These are phyloP conservation scores for Blumeria graminis DNA, from an alignment of 2,329 filamentous ascomycete species.

Conservation along the genomic window DNA sequence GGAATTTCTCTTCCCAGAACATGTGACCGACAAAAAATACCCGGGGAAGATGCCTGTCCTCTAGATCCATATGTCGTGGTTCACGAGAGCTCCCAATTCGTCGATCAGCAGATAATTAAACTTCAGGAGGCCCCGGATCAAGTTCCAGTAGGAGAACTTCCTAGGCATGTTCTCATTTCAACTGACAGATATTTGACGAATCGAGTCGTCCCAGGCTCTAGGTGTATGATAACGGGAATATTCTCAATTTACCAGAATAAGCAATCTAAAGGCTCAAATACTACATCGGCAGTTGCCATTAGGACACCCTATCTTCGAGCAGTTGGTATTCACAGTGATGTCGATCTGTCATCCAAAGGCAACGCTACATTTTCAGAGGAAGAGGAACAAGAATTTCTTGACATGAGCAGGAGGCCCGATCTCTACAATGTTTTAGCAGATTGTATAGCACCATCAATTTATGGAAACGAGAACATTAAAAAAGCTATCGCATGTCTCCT, in stretches of 20 bases:
- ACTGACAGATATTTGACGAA: conserved; percentile 95
- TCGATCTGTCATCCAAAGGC: conserved; percentile 74
- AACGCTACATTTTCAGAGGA: conserved; percentile 71
- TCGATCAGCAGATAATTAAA: conserved; percentile 95
- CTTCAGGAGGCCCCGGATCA: conserved; percentile 94
- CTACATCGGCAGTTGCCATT: conserved; percentile 70
- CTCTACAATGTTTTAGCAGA: conserved; percentile 78
- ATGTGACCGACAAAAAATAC: conserved; percentile 40
- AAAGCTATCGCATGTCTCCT: conserved; percentile 88
- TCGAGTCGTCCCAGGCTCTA: conserved; percentile 77
- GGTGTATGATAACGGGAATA: conserved; percentile 88
- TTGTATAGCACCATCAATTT: conserved; percentile 93
- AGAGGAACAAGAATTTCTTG: conserved; percentile 86
- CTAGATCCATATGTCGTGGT: conserved; percentile 89
- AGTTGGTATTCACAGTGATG: conserved; percentile 73
- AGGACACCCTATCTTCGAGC: conserved; percentile 85
- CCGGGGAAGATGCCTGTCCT: conserved; percentile 60
- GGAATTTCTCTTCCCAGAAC: conserved; percentile 63
- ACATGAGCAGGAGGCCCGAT: conserved; percentile 73
- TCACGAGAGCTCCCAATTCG: conserved; percentile 82
- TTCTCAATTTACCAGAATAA: conserved; percentile 97
- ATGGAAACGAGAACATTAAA: conserved; percentile 88
- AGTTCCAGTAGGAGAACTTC: conserved; percentile 87
- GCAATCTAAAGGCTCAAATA: conserved; percentile 49
- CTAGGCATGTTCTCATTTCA: conserved; percentile 80